phyloP scores from a whole-genome alignment of 192 early-diverging fungal species.

The Paraglomus brasilianum region DNA sequence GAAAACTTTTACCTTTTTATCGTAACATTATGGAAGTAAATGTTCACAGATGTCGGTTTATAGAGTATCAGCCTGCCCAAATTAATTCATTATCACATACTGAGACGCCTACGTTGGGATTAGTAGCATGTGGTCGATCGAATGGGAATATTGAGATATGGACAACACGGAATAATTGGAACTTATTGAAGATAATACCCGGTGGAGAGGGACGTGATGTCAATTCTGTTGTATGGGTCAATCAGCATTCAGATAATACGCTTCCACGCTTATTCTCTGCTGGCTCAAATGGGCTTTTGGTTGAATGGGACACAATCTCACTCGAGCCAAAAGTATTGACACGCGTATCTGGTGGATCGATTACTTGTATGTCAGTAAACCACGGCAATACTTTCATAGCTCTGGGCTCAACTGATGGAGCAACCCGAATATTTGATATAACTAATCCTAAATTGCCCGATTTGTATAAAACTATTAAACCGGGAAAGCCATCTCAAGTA shows the following conservation, averaged over 20 bases:
- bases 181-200: conserved; percentile 73
- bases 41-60: conserved; percentile 83
- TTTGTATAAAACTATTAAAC: conserved; percentile 50
- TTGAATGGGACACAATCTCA: conserved; percentile 81
- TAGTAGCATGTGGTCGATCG: conserved; percentile 80
- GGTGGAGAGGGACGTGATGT: conserved; percentile 71
- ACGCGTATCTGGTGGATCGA: conserved; percentile 84
- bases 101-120: conserved; percentile 51
- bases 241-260: conserved; percentile 58
- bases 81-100: conserved; percentile 82
- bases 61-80: conserved; percentile 80
- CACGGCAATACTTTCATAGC: conserved; percentile 74
- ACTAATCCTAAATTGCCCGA: conserved; percentile 66
- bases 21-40: conserved; percentile 50
- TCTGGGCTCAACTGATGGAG: conserved; percentile 92
- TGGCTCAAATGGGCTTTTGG: conserved; percentile 79
- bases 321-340: conserved; percentile 66
- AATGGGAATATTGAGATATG: conserved; percentile 96
- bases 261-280: conserved; percentile 83
- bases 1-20: not conserved
- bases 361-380: conserved; percentile 92
- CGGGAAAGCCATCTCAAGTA: conserved; percentile 55
- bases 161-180: conserved; percentile 68
- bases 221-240: conserved; percentile 81
- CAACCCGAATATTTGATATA: conserved; percentile 85